Base-by-base conservation (phyloP, 495 filamentous ascomycete species). In the Geopyxis carbonaria region DNA sequence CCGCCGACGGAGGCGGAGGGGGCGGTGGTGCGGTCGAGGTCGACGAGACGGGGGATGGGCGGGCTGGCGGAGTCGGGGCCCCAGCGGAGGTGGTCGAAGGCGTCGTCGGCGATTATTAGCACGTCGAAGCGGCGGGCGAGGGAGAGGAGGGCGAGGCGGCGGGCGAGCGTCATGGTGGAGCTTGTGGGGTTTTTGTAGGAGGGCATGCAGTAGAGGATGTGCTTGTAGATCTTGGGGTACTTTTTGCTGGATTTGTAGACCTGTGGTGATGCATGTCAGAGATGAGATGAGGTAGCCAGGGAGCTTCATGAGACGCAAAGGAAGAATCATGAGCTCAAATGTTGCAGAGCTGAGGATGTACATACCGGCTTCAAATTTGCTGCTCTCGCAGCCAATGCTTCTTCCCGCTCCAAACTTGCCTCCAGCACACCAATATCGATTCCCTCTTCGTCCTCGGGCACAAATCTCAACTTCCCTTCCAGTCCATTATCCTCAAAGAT, bases 1-100 rank as follows among this genome's bases (percentile, higher is more conserved):
- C 63, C 63, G 0, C 81, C 79, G 55, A 79, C 91, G 9, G 53
- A 57, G 15, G 71, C 64, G 0, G 48, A 46, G 0, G 63, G 63
- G 0, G 31, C 65, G 11, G 75, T 51, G 23, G 64, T 64, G 4
- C 73, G 59, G 54, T 89, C 81, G 30, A 93, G 64, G 48, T 89
- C 81, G 3, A 79, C 73, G 3, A 91, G 51, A 1, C 83, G 67
- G 2, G 81, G 80, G 2, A 80, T 53, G 1, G 62, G 43, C 0
- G 73, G 70, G 31, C 56, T 59, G 14, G 61, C 56, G n/a, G 48
- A 52, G 22, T 61, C 60, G 1, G 61, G 22, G 2, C 70, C 66
- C 80, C 81, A 92, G 53, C 82, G 77, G 0, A 93, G 61, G 39
- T 80, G 72, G 55, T 93, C 84, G 45, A 89, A 91, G 2, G 91